Conservation (phyloP, 2,329 filamentous ascomycete genomes). For the Pseudopithomyces chartarum region DNA sequence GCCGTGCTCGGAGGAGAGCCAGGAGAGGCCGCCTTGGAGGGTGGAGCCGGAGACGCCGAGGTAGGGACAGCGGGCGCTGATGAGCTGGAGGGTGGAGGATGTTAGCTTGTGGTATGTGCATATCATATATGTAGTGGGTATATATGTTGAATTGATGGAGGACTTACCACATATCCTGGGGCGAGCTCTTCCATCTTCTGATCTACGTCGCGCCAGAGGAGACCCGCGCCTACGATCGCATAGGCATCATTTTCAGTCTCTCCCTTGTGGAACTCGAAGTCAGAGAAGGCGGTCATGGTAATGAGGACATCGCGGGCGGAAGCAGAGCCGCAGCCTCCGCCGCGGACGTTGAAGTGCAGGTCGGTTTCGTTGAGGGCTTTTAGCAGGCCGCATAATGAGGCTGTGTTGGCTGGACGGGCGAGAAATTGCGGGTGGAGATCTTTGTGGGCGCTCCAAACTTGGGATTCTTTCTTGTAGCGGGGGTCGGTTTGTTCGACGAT, state of each 20-base stretch:
- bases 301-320: conserved; percentile 44
- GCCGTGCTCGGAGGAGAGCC: conserved; percentile 47
- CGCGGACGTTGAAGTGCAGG: background rate
- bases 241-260: background rate
- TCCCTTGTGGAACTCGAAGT: too few species aligned
- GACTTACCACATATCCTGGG: too few species aligned
- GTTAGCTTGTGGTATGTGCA: too few species aligned
- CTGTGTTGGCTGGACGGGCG: conserved; percentile 23
- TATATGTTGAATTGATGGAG: too few species aligned
- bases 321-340: conserved; percentile 31
- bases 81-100: background rate
- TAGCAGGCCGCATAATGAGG: too few species aligned
- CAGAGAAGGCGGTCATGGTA: conserved; percentile 5
- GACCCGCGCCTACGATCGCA: conserved; percentile 36
- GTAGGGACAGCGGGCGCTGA: conserved; percentile 44
- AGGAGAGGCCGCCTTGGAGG: conserved; percentile 46
- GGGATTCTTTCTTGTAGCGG: conserved; percentile 22
- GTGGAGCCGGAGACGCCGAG: conserved; percentile 48
- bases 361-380: conserved; percentile 23
- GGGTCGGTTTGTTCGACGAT: conserved; percentile 25
- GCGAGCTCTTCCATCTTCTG: background rate
- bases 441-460: conserved; percentile 42
- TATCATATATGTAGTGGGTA: too few species aligned
- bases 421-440: conserved; percentile 41
- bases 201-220: conserved; percentile 30